Evolutionary conservation across 208 protist genomes (phyloP), one percentile per base, ranked within the genome.

Genomic region (Leishmania lainsoni): DNA sequence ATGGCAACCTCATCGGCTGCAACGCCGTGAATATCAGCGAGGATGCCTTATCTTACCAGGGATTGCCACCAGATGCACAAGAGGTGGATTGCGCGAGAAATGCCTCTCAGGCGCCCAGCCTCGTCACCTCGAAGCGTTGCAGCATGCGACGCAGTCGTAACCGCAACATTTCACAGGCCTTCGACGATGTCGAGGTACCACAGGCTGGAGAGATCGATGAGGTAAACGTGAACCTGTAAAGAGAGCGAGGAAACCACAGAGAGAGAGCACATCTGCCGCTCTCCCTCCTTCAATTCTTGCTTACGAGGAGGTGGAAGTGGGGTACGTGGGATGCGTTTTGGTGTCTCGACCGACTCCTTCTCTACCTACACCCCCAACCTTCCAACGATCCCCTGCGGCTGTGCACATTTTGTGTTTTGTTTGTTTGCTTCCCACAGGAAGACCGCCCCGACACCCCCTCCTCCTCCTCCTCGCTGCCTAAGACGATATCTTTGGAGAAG

Each of bases 151-250:
- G 78, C 32, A 78, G 61, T 48, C 80, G 80, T 77, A 75, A 78
- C 39, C 88, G 83, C 45, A 76, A 68, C 1, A 52, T 63, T 3
- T 84, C 84, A 9, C 81, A 89, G 75, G 81, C 82, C 17, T 91
- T 91, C 81, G 81, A 72, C 49, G 88, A 91, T n/a, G 75, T 91
- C 5, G 88, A 89, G 39, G 20, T 91, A 5, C 85, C 85, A 22
- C 77, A 85, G 71, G 88, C 79, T 16, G 88, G 80, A 48, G 85
- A 91, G 56, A 89, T 91, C 16, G 51, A 87, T 22, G 88, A 91
- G 58, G 58, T 32, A 8, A 82, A 87, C 52, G 78, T 88, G 5
- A 70, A 90, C n/a, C 68, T 90, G 59, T 90, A 88, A 71, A 39
- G 48, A 22, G 48, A 29, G 12, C 4, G 45, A 17, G 48, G 10